Evolutionary conservation across 495 filamentous ascomycete genomes (phyloP), one percentile per base, ranked within the genome.

Genomic region (Thermothielavioides terrestris): DNA sequence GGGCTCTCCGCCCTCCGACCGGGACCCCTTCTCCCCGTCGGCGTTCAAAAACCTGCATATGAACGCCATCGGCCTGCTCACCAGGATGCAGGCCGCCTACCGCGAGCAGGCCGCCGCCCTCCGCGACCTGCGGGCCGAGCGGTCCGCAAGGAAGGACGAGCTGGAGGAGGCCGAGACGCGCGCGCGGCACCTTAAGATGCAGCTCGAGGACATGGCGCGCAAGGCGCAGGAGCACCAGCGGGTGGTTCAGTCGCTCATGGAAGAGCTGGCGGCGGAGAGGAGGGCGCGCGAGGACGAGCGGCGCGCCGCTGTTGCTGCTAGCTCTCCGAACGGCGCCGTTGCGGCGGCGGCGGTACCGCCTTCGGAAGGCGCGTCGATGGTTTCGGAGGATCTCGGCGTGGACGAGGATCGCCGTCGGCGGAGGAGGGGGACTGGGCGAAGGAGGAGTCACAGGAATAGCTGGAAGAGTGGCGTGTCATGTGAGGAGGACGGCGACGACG

Each of bases 141-240:
- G 80, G 47, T 76, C 75, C 22, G 82, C 81, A 10, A 77, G 81
- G 59, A 61, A 62, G 6, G 87, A 92, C 39, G 88, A 91, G 60
- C 66, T 84, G 3, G 84, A 86, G 46, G 86, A 88, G 59, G 78
- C 83, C n/a, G 75, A 83, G 38, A 83, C 83, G 9, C 72, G 85
- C 0, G 73, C 78, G 11, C 67, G 70, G 27, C 76, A 84, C 53
- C 70, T 90, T 21, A 86, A 84, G 65, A 71, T 73, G 44, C 88
- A 94, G 65, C 70, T 94, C 6, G 84, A 89, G 61, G 81, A 78
- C 30, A 83, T 91, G 80, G 80, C 86, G 1, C 73, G 68, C n/a
- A 77, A 81, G 54, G 81, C 81, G 0, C 64, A 69, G 0, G 77
- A 83, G 56, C 82, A 86, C 54, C 83, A 89, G 55, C 62, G 66